Base-by-base conservation (phyloP, 176 grass and related monocot genomes). In the Canna indica region DNA sequence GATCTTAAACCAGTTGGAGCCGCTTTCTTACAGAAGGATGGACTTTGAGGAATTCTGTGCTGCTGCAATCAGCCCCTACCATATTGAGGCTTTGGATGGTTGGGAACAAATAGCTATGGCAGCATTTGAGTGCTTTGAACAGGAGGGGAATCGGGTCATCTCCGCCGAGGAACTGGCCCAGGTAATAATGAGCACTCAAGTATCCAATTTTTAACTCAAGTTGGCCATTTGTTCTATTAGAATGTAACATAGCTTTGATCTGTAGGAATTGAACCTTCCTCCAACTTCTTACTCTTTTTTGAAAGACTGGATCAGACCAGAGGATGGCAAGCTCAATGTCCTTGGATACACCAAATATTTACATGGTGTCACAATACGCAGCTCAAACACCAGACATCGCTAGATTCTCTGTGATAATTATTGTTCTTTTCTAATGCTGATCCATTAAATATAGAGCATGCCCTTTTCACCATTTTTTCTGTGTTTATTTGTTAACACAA, bases 261-360 rank as follows among this genome's bases (percentile, higher is more conserved):
- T 78, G 22, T 47, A 99, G 94, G 94, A 99, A 81, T 68, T 99
- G 63, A 90, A 90, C 75, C 77, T 99, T 50, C 86, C 84, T 22
- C 59, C 94, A 15, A 87, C 84, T 1, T 79, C 91, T 75, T 93
- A 93, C 79, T 87, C 86, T 36, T 81, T 99, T 45, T 79, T 99
- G 61, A 87, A 85, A 84, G 89, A 99, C 69, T 99, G 94, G 94
- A 93, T 99, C 79, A 87, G 94, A 82, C 92, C 87, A 66, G 83
- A 90, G 0, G 94, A 99, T 32, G 90, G 94, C 70, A 99, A 93
- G 72, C 84, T 99, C 56, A 99, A 87, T 61, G 85, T 93, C 84
- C 88, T 99, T 28, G 94, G 94, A 5, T 99, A 87, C 67, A 93
- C 94, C 72, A 99, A 87, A 99, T 99, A 93, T 85, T 93, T 99